Percentiles rank a stretch among this genome's conserved stretches.
phyloP scores from a whole-genome alignment of 2,329 filamentous ascomycete genomes.

The Daldinia sp. region DNA sequence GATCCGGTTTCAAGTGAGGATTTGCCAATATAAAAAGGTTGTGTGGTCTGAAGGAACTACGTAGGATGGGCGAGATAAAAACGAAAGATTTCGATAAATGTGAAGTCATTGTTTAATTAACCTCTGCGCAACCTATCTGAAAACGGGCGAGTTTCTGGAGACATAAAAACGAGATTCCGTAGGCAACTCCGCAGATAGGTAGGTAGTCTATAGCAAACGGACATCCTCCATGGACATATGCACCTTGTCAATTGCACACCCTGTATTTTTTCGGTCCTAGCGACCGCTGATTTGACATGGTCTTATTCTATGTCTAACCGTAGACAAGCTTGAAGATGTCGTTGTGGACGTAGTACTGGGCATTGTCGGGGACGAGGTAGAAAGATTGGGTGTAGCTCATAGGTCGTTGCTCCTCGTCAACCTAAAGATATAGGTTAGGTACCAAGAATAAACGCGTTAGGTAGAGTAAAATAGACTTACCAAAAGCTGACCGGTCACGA shows the following conservation, averaged over 20 bases:
- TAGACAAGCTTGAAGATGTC: slow-evolving; percentile 94
- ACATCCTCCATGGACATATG: neutral
- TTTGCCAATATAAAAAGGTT: no score
- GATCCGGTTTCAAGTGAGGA: no score
- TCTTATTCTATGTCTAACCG: slow-evolving; percentile 51
- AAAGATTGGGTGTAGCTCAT: slow-evolving; percentile 94
- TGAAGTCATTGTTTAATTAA: slow-evolving; percentile 9
- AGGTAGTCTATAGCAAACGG: slow-evolving; percentile 25
- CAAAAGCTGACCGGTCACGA: slow-evolving; percentile 86
- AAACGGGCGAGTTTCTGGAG: slow-evolving; percentile 10
- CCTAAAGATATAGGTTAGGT: slow-evolving; percentile 57
- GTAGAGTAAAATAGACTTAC: slow-evolving; percentile 47
- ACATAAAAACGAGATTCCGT: slow-evolving; percentile 6
- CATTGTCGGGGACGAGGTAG: slow-evolving; percentile 75
- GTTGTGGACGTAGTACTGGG: slow-evolving; percentile 86
- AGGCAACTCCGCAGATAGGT: slow-evolving; percentile 11
- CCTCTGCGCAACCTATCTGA: slow-evolving; percentile 23
- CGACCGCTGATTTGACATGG: neutral
- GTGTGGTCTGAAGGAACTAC: no score
- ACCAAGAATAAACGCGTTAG: neutral
- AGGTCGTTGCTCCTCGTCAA: slow-evolving; percentile 83
- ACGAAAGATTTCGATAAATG: neutral
- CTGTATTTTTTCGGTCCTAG: neutral
- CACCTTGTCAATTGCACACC: slow-evolving; percentile 1
- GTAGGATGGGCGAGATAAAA: no score